phyloP scores from a whole-genome alignment of 2,329 filamentous ascomycete species.

The Pyrenochaeta sp. region DNA sequence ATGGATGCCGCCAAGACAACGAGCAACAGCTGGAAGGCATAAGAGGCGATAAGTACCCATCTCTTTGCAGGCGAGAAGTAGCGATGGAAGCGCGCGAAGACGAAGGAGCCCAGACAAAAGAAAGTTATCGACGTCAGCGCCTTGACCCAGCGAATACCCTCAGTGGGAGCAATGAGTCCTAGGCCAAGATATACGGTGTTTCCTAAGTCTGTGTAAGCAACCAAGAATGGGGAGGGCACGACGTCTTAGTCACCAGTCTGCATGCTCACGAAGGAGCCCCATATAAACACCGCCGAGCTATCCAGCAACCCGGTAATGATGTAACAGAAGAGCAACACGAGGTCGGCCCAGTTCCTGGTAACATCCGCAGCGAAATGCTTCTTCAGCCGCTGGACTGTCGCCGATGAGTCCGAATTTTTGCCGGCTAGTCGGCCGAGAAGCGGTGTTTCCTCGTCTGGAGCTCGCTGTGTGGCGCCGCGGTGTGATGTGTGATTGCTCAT shows the following conservation, averaged over 20 bases:
- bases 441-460: conserved; percentile 43
- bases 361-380: conserved; percentile 60
- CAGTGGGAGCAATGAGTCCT: conserved; percentile 68
- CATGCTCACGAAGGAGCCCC: conserved; percentile 85
- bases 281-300: conserved; percentile 77
- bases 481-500: conserved; percentile 21
- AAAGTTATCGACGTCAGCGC: conserved; percentile 73
- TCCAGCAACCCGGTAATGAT: conserved; percentile 80
- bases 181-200: conserved; percentile 84
- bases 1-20: conserved; percentile 54
- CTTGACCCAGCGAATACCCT: conserved; percentile 71
- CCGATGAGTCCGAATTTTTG: conserved; percentile 28
- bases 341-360: conserved; percentile 69
- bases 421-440: conserved; percentile 37
- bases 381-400: conserved; percentile 20
- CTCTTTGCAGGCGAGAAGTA: conserved; percentile 67
- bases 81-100: conserved; percentile 75
- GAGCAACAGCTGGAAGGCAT: conserved; percentile 53
- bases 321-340: conserved; percentile 76
- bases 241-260: conserved; percentile 69
- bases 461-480: conserved; percentile 13
- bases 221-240: neutral
- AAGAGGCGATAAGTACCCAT: conserved; percentile 67
- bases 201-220: conserved; percentile 47
- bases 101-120: conserved; percentile 77